Base-by-base conservation (phyloP, 805 yeast species). In the Lachancea cidri region DNA sequence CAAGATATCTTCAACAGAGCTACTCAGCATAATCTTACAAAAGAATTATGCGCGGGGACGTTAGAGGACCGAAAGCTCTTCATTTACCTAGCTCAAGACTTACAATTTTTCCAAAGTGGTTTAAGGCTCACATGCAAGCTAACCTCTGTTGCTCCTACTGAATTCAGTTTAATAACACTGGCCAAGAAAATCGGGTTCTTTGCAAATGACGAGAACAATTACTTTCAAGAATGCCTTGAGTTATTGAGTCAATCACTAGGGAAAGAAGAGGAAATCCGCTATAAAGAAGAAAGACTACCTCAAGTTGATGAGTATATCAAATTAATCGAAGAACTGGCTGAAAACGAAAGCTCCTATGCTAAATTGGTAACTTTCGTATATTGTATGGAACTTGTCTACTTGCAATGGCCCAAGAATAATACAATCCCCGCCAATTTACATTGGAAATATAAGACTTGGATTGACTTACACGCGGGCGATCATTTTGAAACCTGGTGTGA, bases 101-200 rank as follows among this genome's bases (percentile, higher is more conserved):
- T 72, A 42, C 67, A 65, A 39, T 75, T 67, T 47, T 75, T 74
- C 52, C 68, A 67, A 33, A 44, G 59, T 4, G 70, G 74, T 1
- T 42, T 75, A 30, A 64, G 67, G 29, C 47, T 73, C 11, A 61
- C 73, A 11, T 74, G 74, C 7, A 72, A 66, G 42, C 60, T 70
- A 2, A 58, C 76, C 15, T 65, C 74, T 2, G 41, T 60, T 29
- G 72, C 78, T 37, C 74, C 72, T 37, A 57, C 65, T 20, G 50
- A 62, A 1, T 43, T 57, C 3, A 48, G 75, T 0, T 58, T 68
- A n/a, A 56, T 73, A 17, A 54, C 55, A 0, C 45, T 76, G 19
- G 72, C 74, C 2, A 72, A 72, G 43, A 77, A 75, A 45, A 66
- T 76, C 43, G 81, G 79, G 1, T 72, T 73, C 46, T 58, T 76